Conservation (phyloP, 2,329 filamentous ascomycete species). For the Colletotrichum sp. region DNA sequence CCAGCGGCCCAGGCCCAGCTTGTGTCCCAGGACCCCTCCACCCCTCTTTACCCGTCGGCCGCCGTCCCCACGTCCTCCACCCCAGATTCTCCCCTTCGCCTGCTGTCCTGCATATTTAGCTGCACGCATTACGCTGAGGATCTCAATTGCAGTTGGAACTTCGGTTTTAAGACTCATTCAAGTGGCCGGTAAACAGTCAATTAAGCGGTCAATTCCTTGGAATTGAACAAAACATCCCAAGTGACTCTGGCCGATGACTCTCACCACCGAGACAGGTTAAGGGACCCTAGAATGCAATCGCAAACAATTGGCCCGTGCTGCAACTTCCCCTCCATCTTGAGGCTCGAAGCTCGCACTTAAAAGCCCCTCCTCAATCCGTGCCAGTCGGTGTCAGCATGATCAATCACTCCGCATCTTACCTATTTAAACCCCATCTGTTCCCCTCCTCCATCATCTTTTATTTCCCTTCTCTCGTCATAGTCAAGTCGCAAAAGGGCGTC, state of each 20-base stretch:
- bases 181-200: neutral
- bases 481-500: neutral
- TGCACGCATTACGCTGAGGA: neutral
- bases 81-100: neutral
- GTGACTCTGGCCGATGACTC: neutral
- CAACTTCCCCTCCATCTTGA: neutral
- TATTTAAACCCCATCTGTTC: neutral
- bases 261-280: neutral
- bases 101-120: neutral
- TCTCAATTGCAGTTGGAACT: neutral
- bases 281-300: neutral
- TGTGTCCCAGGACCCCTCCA: neutral
- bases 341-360: neutral
- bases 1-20: neutral
- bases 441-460: accelerated
- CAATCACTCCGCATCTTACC: neutral
- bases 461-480: neutral
- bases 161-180: neutral
- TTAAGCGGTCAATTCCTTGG: neutral
- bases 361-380: neutral
- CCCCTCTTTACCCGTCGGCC: neutral
- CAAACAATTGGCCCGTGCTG: neutral
- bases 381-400: neutral
- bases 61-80: neutral
- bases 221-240: neutral